Base-by-base conservation (phyloP, 352 stramenopile species). In the Thalassiosira allenii region DNA sequence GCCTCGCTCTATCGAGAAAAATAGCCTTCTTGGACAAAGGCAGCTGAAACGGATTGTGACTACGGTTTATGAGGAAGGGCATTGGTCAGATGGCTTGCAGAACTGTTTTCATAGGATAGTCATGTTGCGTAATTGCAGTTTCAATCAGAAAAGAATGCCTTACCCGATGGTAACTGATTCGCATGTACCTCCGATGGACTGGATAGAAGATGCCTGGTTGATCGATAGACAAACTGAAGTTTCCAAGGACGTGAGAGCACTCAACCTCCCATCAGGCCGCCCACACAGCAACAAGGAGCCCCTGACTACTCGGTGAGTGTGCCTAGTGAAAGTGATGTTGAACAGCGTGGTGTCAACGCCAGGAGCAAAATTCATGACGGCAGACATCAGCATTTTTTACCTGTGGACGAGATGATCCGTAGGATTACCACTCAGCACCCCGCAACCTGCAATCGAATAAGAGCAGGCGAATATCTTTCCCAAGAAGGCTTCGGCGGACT, bases 331-430 rank as follows among this genome's bases (percentile, higher is more conserved):
- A 49, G 0, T 66, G 17, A 52, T 81, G 14, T 11, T 79, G 40
- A 84, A 84, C 53, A 81, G 69, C 30, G 49, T 72, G 11, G 33
- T 84, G n/a, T 67, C 37, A 62, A 81, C 69, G 0, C 3, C 3
- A 1, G 33, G 29, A 8, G 68, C 76, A 17, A 33, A 30, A n/a
- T 74, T 72, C 37, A 64, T 74, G 30, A 73, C 58, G 1, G 33
- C 63, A 1, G 61, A 79, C 49, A 41, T 79, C 41, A 79, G 74
- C 57, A 32, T 74, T 30, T 79, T 67, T 34, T 74, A 74, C 29
- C 90, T 76, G 75, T 94, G 90, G 1, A 94, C 86, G n/a, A 94
- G 81, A 66, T 93, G 88, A 66, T 94, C 90, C 9, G 72, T 49
- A 33, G 90, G 88, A 79, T 94, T 94, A 11, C 81, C 88, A 49